A percentile compares a stretch with the other conserved stretches of the same genome.
These are phyloP conservation scores for Aspergillus pseudoglaucus DNA, from an alignment of 2,329 filamentous ascomycete species.

Conservation along the genomic window DNA sequence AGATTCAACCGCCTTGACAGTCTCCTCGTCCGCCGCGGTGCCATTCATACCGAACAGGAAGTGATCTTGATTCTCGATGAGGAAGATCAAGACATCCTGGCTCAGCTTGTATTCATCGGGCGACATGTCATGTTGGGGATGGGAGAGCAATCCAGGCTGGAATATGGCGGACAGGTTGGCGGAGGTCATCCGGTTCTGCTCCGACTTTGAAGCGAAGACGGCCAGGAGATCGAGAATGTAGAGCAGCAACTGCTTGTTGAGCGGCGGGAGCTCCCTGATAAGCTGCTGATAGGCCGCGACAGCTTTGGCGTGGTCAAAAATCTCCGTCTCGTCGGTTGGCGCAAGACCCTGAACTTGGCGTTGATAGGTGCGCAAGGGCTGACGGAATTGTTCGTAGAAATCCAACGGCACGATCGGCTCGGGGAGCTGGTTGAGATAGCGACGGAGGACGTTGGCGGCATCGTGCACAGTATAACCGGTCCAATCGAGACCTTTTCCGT, in stretches of 20 bases:
- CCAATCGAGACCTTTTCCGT: conserved; percentile 96
- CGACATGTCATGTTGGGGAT: conserved; percentile 91
- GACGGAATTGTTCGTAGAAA: conserved; percentile 84
- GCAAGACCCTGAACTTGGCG: conserved; percentile 63
- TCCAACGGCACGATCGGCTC: conserved; percentile 94
- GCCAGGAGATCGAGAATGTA: conserved; percentile 95
- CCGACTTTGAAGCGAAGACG: conserved; percentile 93
- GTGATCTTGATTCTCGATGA: conserved; percentile 97
- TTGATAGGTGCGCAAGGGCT: conserved; percentile 67
- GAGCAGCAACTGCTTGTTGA: conserved; percentile 87
- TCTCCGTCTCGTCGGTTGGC: conserved; percentile 63
- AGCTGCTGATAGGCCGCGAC: conserved; percentile 80
- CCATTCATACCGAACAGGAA: conserved; percentile 98
- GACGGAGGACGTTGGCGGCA: conserved; percentile 88
- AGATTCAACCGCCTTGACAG: conserved; percentile 62
- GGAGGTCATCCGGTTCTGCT: conserved; percentile 94
- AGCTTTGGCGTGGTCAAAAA: conserved; percentile 66
- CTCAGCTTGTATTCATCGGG: conserved; percentile 90
- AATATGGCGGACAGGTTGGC: conserved; percentile 95
- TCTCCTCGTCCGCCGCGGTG: conserved; percentile 88
- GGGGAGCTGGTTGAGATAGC: conserved; percentile 92
- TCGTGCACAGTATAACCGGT: conserved; percentile 97
- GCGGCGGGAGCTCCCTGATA: conserved; percentile 84
- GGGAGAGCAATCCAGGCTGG: conserved; percentile 90
- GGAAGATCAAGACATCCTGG: conserved; percentile 92